A percentile compares a stretch with the other conserved stretches of the same genome.
Evolutionary conservation across 2,329 filamentous ascomycete genomes (phyloP).

Genomic region (Xylaria sp.): DNA sequence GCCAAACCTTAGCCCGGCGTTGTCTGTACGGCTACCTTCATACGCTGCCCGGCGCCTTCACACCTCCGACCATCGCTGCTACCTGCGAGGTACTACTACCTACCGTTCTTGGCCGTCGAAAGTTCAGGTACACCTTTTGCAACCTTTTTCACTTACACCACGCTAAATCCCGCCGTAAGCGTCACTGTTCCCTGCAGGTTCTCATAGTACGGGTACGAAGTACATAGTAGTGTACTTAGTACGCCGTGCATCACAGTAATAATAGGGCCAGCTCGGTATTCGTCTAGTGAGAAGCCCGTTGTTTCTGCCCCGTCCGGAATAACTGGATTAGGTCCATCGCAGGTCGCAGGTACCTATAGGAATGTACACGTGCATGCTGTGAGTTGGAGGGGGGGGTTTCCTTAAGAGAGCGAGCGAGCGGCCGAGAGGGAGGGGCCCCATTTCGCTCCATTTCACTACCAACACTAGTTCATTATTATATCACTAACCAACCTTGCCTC

Average conservation of each 20-base stretch:
- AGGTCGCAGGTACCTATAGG: neutral
- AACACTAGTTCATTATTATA: neutral
- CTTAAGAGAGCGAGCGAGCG: neutral
- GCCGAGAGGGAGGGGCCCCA: neutral
- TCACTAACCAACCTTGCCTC: neutral
- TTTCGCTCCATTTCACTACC: neutral
- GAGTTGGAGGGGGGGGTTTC: neutral
- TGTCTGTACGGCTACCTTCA: no score
- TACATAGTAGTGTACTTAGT: neutral
- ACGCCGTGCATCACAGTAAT: slow-evolving; percentile 18
- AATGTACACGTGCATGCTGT: neutral
- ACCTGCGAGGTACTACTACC: no score
- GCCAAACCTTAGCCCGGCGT: no score
- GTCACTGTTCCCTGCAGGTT: slow-evolving; percentile 12
- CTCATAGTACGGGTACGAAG: no score
- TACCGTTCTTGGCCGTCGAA: neutral
- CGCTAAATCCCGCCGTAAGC: slow-evolving; percentile 16
- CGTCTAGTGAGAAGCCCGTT: slow-evolving; percentile 7
- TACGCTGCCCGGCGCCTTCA: neutral
- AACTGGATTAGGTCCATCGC: no score
- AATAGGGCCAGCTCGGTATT: neutral
- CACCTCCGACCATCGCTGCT: no score
- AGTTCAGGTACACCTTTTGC: neutral
- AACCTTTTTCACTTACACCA: neutral
- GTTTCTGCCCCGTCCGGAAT: slow-evolving; percentile 1